These are phyloP conservation scores for Cystobasidium sp. DNA, from an alignment of 1,284 basidiomycete genomes.

Conservation along the genomic window DNA sequence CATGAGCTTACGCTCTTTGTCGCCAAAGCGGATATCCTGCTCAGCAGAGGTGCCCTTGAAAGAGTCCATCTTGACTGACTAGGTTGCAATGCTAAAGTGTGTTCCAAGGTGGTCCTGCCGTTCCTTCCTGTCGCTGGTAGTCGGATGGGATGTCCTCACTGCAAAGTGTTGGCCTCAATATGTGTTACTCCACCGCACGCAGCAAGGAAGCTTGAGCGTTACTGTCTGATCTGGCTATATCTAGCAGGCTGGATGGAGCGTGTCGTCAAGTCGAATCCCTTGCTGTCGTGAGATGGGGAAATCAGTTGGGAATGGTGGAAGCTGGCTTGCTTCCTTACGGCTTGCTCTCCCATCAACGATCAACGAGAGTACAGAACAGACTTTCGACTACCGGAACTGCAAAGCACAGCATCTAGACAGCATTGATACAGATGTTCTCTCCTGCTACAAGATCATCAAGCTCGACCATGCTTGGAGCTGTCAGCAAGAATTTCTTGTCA, in stretches of 20 bases:
- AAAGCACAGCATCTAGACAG: not conserved
- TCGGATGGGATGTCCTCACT: slow-evolving; percentile 3
- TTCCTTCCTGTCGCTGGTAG: not conserved
- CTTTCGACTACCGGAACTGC: too few species aligned
- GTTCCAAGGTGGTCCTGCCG: not conserved
- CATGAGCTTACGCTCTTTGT: slow-evolving; percentile 89
- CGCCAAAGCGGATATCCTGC: slow-evolving; percentile 72
- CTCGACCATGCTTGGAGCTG: not conserved
- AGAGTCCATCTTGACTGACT: slow-evolving; percentile 25
- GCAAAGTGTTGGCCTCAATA: slow-evolving; percentile 30
- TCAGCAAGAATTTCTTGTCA: not conserved
- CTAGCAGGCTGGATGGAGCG: not conserved
- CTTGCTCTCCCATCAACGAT: too few species aligned
- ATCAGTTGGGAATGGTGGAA: too few species aligned
- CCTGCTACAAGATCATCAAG: not conserved
- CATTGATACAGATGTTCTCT: not conserved
- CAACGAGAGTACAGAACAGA: too few species aligned
- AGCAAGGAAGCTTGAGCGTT: slow-evolving; percentile 24
- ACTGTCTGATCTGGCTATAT: slow-evolving; percentile 4
- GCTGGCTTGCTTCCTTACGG: too few species aligned
- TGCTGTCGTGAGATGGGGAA: not conserved
- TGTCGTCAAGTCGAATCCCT: not conserved
- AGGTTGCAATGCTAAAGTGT: too few species aligned
- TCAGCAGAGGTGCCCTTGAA: slow-evolving; percentile 46
- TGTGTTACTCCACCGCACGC: not conserved